Base-by-base conservation (phyloP, 2,329 filamentous ascomycete species). In the Knufia fluminis region DNA sequence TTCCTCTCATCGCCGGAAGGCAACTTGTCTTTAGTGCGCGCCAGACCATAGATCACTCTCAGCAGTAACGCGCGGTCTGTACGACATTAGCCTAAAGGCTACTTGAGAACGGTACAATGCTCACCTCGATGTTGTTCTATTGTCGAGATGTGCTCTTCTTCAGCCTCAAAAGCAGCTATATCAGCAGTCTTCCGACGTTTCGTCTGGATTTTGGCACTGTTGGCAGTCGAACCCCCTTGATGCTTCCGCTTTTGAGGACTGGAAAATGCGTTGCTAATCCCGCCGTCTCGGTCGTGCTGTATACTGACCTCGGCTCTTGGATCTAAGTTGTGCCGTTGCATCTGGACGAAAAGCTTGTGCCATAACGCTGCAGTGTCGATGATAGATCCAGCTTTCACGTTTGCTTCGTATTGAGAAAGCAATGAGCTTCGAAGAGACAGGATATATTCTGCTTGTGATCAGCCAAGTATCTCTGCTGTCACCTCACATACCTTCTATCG, bases 401-500 rank as follows among this genome's bases (percentile, higher is more conserved):
- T 4, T 12, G 8, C 12, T 20, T 20, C 14, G 16, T 40, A 4
- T 10, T 22, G 36, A 40, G 2, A 7, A 22, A 40, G 14, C n/a
- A 45, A 19, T 33, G 42, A 45, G 14, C 20, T 26, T 16, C 44
- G 28, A 16, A 47, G 22, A n/a, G 44, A 17, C 7, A 39, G 22
- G 2, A 48, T 48, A 24, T 40, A 48, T n/a, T 24, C 46, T 48
- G 36, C 19, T 26, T 23, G 32, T n/a, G 12, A 33, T 48, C n/a
- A 48, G 35, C 23, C 20, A 8, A 20, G 14, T n/a, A 24, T 17
- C 20, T 36, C 16, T n/a, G n/a, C 9, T n/a, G 23, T 22, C 10
- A 17, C 4, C 6, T 10, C 7, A 50, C 31, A n/a, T 24, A 68
- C 70, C 70, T 61, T 64, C 64, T 24, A 70, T 58, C 10, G 58